Conservation (phyloP, 345 rosid species). For the Raphanus sativus region DNA sequence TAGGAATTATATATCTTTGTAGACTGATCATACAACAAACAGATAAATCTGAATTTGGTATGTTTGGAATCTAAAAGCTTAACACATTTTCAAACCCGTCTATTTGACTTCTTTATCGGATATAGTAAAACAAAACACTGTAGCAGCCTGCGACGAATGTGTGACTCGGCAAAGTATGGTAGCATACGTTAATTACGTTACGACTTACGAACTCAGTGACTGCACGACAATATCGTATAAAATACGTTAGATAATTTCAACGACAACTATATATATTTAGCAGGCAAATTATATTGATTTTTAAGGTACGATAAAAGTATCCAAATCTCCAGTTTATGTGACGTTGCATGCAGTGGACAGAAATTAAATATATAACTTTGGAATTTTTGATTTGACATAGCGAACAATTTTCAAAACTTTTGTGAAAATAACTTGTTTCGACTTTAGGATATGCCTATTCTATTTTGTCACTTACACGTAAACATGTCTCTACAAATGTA, state of each 20-base stretch:
- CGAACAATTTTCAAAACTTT: neutral
- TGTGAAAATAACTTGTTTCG: neutral
- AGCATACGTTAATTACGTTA: neutral
- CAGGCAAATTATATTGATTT: neutral
- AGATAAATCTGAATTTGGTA: no score
- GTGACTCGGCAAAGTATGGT: constrained; percentile 28
- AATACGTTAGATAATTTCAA: constrained; percentile 14
- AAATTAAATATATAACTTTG: neutral
- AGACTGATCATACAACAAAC: no score
- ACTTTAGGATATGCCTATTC: neutral
- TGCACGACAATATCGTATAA: neutral
- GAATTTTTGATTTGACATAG: neutral
- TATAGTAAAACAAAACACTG: neutral
- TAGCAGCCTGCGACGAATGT: neutral
- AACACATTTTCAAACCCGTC: neutral
- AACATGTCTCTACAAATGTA: constrained; percentile 20
- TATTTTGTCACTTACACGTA: constrained; percentile 5
- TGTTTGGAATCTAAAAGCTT: no score
- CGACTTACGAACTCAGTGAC: constrained; percentile 2
- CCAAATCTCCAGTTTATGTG: neutral
- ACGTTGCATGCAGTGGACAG: neutral
- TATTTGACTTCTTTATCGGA: neutral
- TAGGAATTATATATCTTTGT: no score
- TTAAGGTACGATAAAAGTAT: neutral
- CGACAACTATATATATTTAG: neutral